Base-by-base conservation (phyloP, 495 filamentous ascomycete species). In the Neurospora sp. region DNA sequence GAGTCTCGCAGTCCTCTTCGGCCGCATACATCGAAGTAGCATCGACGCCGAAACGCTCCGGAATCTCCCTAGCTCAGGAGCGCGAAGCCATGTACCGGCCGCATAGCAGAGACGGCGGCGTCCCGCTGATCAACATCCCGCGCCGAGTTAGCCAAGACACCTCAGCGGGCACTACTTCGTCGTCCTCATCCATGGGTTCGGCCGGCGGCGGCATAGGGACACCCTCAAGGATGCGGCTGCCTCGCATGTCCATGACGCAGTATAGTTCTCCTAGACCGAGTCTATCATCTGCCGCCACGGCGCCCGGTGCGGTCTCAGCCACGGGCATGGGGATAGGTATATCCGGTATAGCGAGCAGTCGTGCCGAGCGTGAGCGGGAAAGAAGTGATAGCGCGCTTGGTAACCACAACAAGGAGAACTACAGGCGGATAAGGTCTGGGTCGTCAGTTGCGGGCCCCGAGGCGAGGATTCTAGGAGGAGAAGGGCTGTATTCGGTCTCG, bases 21-120 rank as follows among this genome's bases (percentile, higher is more conserved):
- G 71, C 75, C 1, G 78, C 84, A 0, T 85, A 81, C 48, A 83
- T 86, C 61, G 85, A 87, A 70, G 78, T 86, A 5, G 82, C 84
- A 16, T 75, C 84, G 0, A 86, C 82, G 35, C 83, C 85, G 1
- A 83, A 81, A 69, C 82, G 83, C 3, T 82, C 84, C 9, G 81
- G 73, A 14, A 74, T 81, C 20, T 78, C 78, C 16, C 71, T 83
- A 2, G 74, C 80, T 9, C 79, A 84, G 46, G 84, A 85, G 18
- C 81, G 84, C 1, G 84, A 85, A 5, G 71, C 70, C 9, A 27
- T 81, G 11, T 85, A 83, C 69, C 82, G 85, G 0, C 85, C 86
- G 1, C 79, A 83, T 18, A 87, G 85, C 73, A 81, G 82, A 66
- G 85, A 87, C 12, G 82, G 81, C 22, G 71, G 78, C 20, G 80